Percentiles rank a stretch among this genome's conserved stretches.
Conservation (phyloP, 2,329 filamentous ascomycete species). For the Botrytis sinoallii region DNA sequence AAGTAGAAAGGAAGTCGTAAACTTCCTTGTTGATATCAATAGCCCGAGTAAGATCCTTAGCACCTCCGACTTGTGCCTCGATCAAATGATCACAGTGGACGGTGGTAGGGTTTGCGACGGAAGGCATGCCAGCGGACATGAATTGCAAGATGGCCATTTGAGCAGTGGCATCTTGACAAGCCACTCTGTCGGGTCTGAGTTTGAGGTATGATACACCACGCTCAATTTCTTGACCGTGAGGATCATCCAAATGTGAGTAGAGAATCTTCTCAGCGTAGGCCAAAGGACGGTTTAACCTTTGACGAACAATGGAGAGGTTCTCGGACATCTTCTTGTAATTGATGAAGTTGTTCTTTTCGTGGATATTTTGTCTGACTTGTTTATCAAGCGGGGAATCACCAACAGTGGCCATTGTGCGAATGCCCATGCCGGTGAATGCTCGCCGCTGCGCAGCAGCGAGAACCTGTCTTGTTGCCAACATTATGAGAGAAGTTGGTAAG, state of each 20-base stretch:
- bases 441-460: slow-evolving; percentile 64
- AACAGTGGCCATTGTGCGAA: slow-evolving; percentile 78
- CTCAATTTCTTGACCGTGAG: slow-evolving; percentile 93
- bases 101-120: slow-evolving; percentile 88
- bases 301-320: slow-evolving; percentile 87
- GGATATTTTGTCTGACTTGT: slow-evolving; percentile 98
- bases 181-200: slow-evolving; percentile 93
- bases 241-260: slow-evolving; percentile 98
- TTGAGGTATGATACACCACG: slow-evolving; percentile 94
- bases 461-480: slow-evolving; percentile 71
- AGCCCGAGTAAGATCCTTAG: slow-evolving; percentile 89
- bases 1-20: slow-evolving; percentile 91
- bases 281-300: slow-evolving; percentile 86
- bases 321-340: slow-evolving; percentile 99
- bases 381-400: slow-evolving; percentile 81
- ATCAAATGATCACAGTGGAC: slow-evolving; percentile 99
- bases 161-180: slow-evolving; percentile 98
- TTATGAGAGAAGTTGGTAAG: slow-evolving; percentile 43
- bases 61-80: slow-evolving; percentile 90
- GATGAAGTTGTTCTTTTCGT: slow-evolving; percentile 94
- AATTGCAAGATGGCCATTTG: slow-evolving; percentile 99
- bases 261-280: slow-evolving; percentile 98
- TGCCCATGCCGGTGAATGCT: slow-evolving; percentile 56
- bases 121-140: slow-evolving; percentile 97
- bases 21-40: slow-evolving; percentile 97